phyloP scores from a whole-genome alignment of 495 filamentous ascomycete species.

The Penicillium paradoxum region DNA sequence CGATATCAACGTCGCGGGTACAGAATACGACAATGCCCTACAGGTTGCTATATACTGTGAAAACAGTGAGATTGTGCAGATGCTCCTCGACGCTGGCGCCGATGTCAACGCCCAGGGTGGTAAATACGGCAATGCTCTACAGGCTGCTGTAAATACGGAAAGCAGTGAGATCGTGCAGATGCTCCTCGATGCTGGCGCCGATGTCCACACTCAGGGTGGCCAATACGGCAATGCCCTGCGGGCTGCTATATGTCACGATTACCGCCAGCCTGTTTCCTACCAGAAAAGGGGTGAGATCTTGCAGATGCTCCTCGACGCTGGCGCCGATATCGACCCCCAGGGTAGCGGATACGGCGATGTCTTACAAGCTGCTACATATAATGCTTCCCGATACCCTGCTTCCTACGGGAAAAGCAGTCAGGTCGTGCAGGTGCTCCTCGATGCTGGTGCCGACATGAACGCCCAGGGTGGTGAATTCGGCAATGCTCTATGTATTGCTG shows the following conservation, averaged over 20 bases:
- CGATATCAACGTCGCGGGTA: too few relatives aligned
- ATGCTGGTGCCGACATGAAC: too few relatives aligned
- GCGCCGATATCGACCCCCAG: not conserved
- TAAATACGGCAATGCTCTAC: not conserved
- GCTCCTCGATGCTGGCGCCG: not conserved
- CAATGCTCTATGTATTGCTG: too few relatives aligned
- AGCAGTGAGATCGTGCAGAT: not conserved
- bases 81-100: not conserved
- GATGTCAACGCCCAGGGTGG: not conserved
- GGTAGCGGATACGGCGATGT: not conserved
- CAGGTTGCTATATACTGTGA: not conserved
- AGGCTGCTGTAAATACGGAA: not conserved
- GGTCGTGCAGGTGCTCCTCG: too few relatives aligned
- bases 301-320: not conserved
- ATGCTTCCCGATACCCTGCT: too few relatives aligned
- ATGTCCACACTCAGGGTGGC: not conserved
- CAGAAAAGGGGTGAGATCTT: not conserved
- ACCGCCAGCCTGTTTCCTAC: too few relatives aligned
- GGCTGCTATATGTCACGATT: not conserved
- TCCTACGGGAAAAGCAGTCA: too few relatives aligned
- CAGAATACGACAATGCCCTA: not conserved
- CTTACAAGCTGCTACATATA: too few relatives aligned
- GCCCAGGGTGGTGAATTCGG: too few relatives aligned
- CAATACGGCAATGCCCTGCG: not conserved
- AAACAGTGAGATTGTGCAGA: not conserved